A percentile compares a stretch with the other conserved stretches of the same genome.
Evolutionary conservation across 2,329 filamentous ascomycete genomes (phyloP).

Genomic region (Aureobasidium pullulans): DNA sequence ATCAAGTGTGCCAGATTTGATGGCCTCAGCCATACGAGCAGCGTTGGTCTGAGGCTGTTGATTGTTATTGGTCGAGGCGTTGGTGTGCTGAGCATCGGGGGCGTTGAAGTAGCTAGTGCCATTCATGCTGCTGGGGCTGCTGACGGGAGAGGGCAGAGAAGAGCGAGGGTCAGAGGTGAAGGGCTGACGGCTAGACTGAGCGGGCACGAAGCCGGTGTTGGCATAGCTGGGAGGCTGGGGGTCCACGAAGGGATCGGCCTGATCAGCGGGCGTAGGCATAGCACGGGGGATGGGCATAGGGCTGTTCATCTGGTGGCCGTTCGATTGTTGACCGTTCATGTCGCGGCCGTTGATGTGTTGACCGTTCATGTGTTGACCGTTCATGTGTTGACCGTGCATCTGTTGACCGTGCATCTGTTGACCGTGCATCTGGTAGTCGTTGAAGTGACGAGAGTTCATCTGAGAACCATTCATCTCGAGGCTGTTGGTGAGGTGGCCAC

Average conservation of each 20-base stretch:
- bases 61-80: not conserved
- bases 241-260: not conserved
- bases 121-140: not conserved
- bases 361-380: not conserved
- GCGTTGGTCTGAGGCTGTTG: not conserved
- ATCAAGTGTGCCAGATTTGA: not conserved
- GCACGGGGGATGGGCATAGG: not conserved
- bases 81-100: not conserved
- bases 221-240: not conserved
- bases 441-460: not conserved
- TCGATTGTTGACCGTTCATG: not conserved
- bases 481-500: not conserved
- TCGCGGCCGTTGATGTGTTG: not conserved
- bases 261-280: not conserved
- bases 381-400: not conserved
- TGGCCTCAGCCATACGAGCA: conserved; percentile 1
- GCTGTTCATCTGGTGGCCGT: not conserved
- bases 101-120: not conserved
- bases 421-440: not conserved
- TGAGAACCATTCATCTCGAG: not conserved
- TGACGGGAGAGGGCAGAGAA: not conserved
- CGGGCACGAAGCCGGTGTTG: not conserved
- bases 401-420: not conserved
- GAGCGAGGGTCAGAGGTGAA: not conserved
- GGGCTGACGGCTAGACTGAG: not conserved